These are phyloP conservation scores for Aspergillus egyptiacus DNA, from an alignment of 495 filamentous ascomycete species.

Conservation along the genomic window DNA sequence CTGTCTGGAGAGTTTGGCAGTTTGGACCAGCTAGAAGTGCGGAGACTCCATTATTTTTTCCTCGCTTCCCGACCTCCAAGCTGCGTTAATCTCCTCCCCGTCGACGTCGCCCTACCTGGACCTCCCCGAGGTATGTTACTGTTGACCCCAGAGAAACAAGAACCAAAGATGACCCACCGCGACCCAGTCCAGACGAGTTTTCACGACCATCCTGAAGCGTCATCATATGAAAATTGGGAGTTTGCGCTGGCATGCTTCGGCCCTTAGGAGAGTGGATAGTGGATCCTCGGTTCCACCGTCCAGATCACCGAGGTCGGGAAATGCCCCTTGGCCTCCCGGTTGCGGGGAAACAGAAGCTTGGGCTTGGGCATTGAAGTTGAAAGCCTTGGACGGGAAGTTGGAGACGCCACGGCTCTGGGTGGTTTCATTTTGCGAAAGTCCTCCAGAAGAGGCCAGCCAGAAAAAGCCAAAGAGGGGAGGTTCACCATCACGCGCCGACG, in stretches of 20 bases:
- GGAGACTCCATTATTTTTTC: no score
- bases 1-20: no score
- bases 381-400: neutral
- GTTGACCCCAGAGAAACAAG: neutral
- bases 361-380: neutral
- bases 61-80: neutral
- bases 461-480: neutral
- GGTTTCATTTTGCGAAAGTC: no score
- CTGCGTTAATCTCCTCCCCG: conserved; percentile 2
- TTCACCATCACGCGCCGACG: neutral
- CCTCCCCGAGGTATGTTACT: conserved; percentile 1
- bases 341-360: conserved; percentile 2
- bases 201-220: neutral
- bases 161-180: neutral
- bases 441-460: no score
- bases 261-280: no score
- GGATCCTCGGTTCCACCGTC: neutral
- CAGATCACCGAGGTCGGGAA: neutral
- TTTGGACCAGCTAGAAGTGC: neutral
- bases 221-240: neutral
- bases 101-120: neutral
- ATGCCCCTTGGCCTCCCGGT: conserved; percentile 2
- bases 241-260: neutral
- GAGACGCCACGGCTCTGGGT: no score
- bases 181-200: no score